phyloP scores from a whole-genome alignment of 371 early-diverging fungal genomes.

The Mycotypha africana region DNA sequence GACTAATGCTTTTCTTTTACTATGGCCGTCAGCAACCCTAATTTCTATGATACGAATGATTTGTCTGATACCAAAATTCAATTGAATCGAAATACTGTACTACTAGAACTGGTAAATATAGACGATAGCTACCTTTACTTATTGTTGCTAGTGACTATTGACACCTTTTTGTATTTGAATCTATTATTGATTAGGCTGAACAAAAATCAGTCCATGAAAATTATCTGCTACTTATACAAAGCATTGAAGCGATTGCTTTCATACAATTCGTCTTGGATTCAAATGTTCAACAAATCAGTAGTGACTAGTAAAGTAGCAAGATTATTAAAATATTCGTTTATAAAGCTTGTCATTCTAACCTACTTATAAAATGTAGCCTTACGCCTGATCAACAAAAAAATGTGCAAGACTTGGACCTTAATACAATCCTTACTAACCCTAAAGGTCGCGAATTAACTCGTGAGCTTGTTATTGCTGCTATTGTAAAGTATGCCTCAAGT shows the following conservation, averaged over 20 bases:
- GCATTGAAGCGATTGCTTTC: conserved; percentile 74
- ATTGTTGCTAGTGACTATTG: too few species aligned
- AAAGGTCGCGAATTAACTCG: conserved; percentile 60
- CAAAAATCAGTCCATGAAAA: conserved; percentile 66
- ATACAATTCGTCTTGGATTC: conserved; percentile 63
- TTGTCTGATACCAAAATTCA: conserved; percentile 23
- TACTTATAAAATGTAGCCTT: conserved; percentile 25
- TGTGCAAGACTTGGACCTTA: conserved; percentile 47
- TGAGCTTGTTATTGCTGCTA: conserved; percentile 66
- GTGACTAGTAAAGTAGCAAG: conserved; percentile 1
- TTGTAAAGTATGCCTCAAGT: conserved; percentile 54
- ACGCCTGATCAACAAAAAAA: conserved; percentile 22
- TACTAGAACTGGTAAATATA: conserved; percentile 16
- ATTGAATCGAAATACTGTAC: conserved; percentile 18
- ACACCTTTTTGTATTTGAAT: too few species aligned
- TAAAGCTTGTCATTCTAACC: too few species aligned
- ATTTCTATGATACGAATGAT: conserved; percentile 22
- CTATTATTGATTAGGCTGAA: conserved; percentile 62
- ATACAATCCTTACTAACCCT: conserved; percentile 52
- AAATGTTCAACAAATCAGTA: neutral
- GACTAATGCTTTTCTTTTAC: neutral
- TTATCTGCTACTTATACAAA: conserved; percentile 56
- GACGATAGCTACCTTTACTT: too few species aligned
- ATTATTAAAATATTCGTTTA: neutral
- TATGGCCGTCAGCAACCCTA: conserved; percentile 25